These are phyloP conservation scores for Dioscorea alata DNA, from an alignment of 106 monocot genomes.

Conservation along the genomic window DNA sequence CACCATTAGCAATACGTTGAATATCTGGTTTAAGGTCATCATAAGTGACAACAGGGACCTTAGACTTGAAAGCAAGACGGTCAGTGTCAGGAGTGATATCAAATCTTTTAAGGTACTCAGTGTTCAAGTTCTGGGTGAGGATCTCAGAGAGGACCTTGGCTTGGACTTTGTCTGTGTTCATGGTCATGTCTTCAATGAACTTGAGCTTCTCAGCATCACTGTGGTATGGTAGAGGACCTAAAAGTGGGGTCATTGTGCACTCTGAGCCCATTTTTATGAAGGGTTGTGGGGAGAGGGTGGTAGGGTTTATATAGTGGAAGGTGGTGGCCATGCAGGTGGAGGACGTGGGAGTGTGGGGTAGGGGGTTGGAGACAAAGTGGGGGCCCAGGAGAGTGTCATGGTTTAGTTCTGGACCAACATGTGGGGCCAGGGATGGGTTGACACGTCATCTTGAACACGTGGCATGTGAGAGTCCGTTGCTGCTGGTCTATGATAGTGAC, in stretches of 20 bases:
- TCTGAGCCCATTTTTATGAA: constrained; percentile 12
- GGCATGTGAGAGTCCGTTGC: neutral
- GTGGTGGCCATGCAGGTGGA: neutral
- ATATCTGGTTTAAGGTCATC: constrained; percentile 55
- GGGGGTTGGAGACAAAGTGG: neutral
- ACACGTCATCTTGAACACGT: neutral
- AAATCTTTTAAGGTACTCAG: constrained; percentile 46
- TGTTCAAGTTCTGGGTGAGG: constrained; percentile 30
- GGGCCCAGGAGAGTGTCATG: neutral
- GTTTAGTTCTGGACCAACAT: neutral
- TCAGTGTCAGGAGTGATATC: constrained; percentile 24
- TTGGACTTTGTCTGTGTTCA: constrained; percentile 38
- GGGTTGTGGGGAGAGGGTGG: neutral
- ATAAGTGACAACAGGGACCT: constrained; percentile 45
- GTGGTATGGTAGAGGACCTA: constrained; percentile 30
- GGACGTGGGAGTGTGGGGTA: neutral
- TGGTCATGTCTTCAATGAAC: constrained; percentile 65
- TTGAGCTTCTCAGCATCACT: constrained; percentile 41
- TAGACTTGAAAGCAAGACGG: constrained; percentile 37
- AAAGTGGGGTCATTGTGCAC: neutral
- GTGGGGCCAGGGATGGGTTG: neutral
- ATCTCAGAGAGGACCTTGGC: constrained; percentile 42
- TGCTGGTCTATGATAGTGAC: too few species aligned
- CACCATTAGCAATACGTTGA: constrained; percentile 57
- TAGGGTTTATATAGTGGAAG: neutral